phyloP scores from a whole-genome alignment of 2,329 filamentous ascomycete species.

The Aotearoamyces nothofagi region DNA sequence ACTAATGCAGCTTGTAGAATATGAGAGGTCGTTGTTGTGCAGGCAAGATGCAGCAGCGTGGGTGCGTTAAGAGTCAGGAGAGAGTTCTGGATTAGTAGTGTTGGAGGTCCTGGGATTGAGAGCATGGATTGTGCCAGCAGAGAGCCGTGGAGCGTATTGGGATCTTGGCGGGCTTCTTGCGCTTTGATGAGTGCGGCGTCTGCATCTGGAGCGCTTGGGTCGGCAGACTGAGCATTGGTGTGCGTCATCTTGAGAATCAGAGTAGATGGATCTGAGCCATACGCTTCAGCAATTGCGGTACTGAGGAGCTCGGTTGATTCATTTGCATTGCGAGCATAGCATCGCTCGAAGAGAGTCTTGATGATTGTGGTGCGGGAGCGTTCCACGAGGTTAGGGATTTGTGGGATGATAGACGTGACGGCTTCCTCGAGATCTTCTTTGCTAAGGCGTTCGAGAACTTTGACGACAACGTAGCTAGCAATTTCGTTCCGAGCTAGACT shows the following conservation, averaged over 20 bases:
- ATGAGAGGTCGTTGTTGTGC: conserved; percentile 33
- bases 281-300: conserved; percentile 36
- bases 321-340: conserved; percentile 48
- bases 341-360: conserved; percentile 71
- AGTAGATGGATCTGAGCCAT: conserved; percentile 30
- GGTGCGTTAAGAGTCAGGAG: conserved; percentile 41
- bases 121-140: conserved; percentile 72
- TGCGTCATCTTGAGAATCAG: conserved; percentile 45
- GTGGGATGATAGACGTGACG: conserved; percentile 54
- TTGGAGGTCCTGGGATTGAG: conserved; percentile 50
- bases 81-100: conserved; percentile 59
- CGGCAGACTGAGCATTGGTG: too few relatives aligned
- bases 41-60: conserved; percentile 46
- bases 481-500: conserved; percentile 79
- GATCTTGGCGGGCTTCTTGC: conserved; percentile 17
- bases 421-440: conserved; percentile 72
- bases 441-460: conserved; percentile 67
- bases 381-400: conserved; percentile 57
- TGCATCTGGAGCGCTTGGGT: conserved; percentile 31
- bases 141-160: conserved; percentile 53
- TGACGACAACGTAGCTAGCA: conserved; percentile 74
- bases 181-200: conserved; percentile 13
- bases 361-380: conserved; percentile 67
- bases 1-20: conserved; percentile 49
- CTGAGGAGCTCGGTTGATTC: conserved; percentile 32